Evolutionary conservation across 192 early-diverging fungal species (phyloP), one percentile per base, ranked within the genome.

Genomic region (Coemansia brasiliensis): DNA sequence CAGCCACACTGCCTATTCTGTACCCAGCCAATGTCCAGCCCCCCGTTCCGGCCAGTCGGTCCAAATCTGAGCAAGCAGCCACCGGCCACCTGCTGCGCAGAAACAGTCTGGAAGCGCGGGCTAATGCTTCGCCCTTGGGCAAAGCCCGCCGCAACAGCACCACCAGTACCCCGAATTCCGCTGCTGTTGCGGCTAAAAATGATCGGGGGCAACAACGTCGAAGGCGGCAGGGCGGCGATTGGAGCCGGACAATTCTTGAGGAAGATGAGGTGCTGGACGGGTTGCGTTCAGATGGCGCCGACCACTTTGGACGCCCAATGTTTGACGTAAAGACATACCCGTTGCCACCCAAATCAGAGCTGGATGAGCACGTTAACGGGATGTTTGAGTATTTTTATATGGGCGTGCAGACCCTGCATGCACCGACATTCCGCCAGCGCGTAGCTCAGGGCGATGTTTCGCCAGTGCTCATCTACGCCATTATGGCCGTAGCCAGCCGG

Each of bases 381-480:
- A 67, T 72, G 54, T 72, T 79, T 10, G 75, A 79, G 65, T 79
- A 79, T 58, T 79, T 79, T 53, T 79, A 79, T 51, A 79, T 79
- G 53, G 75, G 75, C 44, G 61, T 35, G 24, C 75, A 79, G 54
- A 72, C 75, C 5, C 49, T 79, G 57, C 75, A 79, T 17, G 60
- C 48, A 27, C 56, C 65, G 55, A 72, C 69, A 8, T 79, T 79
- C 55, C 69, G 65, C 15, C 44, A 57, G 51, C 68, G 69, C 29
- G 50, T 72, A 12, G 43, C n/a, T 1, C 39, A 41, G 18, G 69
- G 69, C 16, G 13, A 27, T 9, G 75, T 79, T 44, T 71, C 68
- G 61, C 75, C 75, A 1, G 69, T 79, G 57, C 65, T 79, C 20
- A 61, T 79, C 5, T 79, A 79, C 29, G 68, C 75, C 12, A 71